These are phyloP conservation scores for Chlorella variabilis DNA, from an alignment of 163 green algal genomes.

Conservation along the genomic window DNA sequence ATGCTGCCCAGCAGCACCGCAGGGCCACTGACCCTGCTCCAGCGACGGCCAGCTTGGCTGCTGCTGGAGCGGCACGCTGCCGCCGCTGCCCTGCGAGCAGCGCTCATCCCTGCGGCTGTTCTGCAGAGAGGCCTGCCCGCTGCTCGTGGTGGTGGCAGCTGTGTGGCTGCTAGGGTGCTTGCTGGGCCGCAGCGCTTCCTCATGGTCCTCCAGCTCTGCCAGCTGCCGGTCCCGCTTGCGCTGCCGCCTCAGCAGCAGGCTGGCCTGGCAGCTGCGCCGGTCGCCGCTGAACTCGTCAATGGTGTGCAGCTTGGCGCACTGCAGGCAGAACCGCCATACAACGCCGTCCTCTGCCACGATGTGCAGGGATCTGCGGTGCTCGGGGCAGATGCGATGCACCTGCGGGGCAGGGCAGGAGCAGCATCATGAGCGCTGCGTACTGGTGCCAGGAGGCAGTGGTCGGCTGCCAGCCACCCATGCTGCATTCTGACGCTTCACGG, in stretches of 20 bases:
- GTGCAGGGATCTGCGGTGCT: neutral
- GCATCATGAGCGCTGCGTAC: too few species aligned
- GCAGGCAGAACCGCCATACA: neutral
- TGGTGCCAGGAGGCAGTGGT: too few species aligned
- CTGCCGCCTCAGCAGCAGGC: constrained; percentile 2
- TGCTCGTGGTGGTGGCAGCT: too few species aligned
- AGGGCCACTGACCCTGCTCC: too few species aligned
- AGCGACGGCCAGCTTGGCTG: too few species aligned
- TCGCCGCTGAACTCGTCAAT: constrained; percentile 5
- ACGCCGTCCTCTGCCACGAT: neutral
- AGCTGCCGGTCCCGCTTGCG: constrained; percentile 6
- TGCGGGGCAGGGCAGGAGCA: neutral
- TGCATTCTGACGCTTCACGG: too few species aligned
- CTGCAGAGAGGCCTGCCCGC: too few species aligned
- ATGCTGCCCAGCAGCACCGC: neutral
- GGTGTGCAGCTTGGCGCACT: constrained; percentile 11
- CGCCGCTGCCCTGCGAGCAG: too few species aligned
- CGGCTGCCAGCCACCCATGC: too few species aligned
- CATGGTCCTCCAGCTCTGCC: neutral
- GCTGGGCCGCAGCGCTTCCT: neutral
- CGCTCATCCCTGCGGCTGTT: too few species aligned
- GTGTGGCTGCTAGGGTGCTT: neutral
- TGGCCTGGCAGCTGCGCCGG: neutral
- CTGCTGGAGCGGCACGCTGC: too few species aligned
- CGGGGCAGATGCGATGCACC: constrained; percentile 6